phyloP scores from a whole-genome alignment of 2,329 filamentous ascomycete species.

The Sclerotinia spermophila region DNA sequence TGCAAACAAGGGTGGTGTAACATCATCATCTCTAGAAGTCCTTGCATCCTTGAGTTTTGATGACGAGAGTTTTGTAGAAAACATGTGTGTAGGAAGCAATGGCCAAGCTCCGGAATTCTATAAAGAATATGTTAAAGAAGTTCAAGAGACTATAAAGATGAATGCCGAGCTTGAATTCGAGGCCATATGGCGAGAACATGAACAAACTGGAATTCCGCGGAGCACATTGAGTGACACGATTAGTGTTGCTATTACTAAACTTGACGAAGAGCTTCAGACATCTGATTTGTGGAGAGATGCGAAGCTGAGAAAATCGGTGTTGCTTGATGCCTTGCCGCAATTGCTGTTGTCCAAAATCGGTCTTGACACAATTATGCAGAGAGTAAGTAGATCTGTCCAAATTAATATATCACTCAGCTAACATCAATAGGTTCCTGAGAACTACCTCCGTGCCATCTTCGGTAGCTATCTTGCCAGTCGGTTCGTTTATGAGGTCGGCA shows the following conservation, averaged over 20 bases:
- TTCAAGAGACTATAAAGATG: slow-evolving; percentile 84
- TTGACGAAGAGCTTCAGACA: slow-evolving; percentile 93
- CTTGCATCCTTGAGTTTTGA: slow-evolving; percentile 93
- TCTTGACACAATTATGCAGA: slow-evolving; percentile 77
- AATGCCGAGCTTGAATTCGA: slow-evolving; percentile 95
- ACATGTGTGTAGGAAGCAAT: slow-evolving; percentile 85
- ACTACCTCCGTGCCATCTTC: slow-evolving; percentile 91
- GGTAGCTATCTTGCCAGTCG: slow-evolving; percentile 91
- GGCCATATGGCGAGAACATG: slow-evolving; percentile 94
- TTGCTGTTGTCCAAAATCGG: slow-evolving; percentile 86
- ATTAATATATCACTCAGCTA: not conserved
- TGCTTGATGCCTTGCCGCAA: slow-evolving; percentile 80
- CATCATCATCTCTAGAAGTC: slow-evolving; percentile 93
- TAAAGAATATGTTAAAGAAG: slow-evolving; percentile 84
- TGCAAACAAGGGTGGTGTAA: slow-evolving; percentile 98
- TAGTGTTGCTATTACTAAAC: slow-evolving; percentile 87
- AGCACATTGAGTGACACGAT: slow-evolving; percentile 90
- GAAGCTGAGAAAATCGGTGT: slow-evolving; percentile 70
- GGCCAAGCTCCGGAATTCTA: slow-evolving; percentile 87
- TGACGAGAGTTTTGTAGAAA: slow-evolving; percentile 77
- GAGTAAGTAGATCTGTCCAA: slow-evolving; percentile 50
- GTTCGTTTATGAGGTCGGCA: slow-evolving; percentile 95
- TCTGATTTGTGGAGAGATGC: slow-evolving; percentile 88
- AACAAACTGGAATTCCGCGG: slow-evolving; percentile 72
- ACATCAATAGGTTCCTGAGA: slow-evolving; percentile 66